These are phyloP conservation scores for Neurospora sp. DNA, from an alignment of 495 filamentous ascomycete species.

Conservation along the genomic window DNA sequence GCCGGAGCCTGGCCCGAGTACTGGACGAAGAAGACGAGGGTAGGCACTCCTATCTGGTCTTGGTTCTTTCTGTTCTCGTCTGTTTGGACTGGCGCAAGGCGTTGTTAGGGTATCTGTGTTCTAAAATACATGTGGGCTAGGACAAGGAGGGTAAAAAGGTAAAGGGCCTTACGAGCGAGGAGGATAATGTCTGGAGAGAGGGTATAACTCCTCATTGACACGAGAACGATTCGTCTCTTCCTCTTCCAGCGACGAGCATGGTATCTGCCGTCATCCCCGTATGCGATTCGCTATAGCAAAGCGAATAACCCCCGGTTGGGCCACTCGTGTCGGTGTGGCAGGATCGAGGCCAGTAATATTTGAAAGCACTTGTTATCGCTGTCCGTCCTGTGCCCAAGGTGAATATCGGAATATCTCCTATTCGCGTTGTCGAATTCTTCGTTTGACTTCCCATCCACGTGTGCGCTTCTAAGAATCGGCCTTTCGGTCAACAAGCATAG, in stretches of 20 bases:
- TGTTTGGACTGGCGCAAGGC: background rate
- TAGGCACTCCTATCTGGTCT: background rate
- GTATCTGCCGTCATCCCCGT: background rate
- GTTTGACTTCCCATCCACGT: background rate
- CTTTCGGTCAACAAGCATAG: slow-evolving; percentile 1
- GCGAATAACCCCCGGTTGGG: background rate
- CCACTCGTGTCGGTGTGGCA: background rate
- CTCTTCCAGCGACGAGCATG: background rate
- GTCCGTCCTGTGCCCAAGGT: background rate
- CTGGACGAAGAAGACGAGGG: slow-evolving; percentile 8
- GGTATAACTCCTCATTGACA: background rate
- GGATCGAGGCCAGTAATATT: background rate
- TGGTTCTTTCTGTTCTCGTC: background rate
- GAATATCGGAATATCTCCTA: background rate
- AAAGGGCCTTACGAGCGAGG: background rate
- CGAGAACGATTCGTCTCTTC: background rate
- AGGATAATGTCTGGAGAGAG: background rate
- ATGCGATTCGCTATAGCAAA: background rate
- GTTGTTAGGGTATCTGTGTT: background rate
- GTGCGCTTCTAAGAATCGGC: background rate
- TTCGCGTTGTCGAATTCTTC: background rate
- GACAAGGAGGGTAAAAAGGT: background rate
- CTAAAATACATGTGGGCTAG: background rate
- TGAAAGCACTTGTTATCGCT: background rate
- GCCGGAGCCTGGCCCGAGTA: slow-evolving; percentile 16